A percentile compares a stretch with the other conserved stretches of the same genome.
Conservation (phyloP, 352 stramenopile genomes). For the Pilasporangium apinafurcum region DNA sequence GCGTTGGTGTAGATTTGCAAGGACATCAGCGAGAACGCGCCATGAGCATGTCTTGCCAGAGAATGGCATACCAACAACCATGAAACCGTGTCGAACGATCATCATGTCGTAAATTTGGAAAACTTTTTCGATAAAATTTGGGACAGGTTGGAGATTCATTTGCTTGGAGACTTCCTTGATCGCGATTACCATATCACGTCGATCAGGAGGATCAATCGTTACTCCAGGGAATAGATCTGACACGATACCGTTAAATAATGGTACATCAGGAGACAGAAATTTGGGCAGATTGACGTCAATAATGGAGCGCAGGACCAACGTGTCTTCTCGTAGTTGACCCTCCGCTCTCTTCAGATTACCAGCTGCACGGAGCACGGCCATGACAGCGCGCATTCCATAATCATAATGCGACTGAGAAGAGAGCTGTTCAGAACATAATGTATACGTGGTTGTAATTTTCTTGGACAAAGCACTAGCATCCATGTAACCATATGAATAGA, state of each 20-base stretch:
- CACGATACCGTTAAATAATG: slow-evolving; percentile 93
- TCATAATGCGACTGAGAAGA: slow-evolving; percentile 95
- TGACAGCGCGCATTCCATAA: slow-evolving; percentile 94
- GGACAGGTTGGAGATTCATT: slow-evolving; percentile 82
- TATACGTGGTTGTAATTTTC: slow-evolving; percentile 94
- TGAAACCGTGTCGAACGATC: slow-evolving; percentile 94
- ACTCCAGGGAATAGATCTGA: slow-evolving; percentile 92
- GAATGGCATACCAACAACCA: slow-evolving; percentile 94
- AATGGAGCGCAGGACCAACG: slow-evolving; percentile 88
- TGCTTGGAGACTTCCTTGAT: slow-evolving; percentile 77
- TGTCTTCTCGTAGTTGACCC: slow-evolving; percentile 79
- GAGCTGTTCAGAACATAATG: slow-evolving; percentile 92
- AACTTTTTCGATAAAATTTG: slow-evolving; percentile 91
- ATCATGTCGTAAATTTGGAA: slow-evolving; percentile 97
- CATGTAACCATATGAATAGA: slow-evolving; percentile 93
- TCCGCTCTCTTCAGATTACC: slow-evolving; percentile 88
- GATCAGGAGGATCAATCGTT: slow-evolving; percentile 84
- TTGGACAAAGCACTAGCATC: slow-evolving; percentile 86
- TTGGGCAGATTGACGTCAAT: slow-evolving; percentile 94
- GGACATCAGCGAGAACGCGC: slow-evolving; percentile 86
- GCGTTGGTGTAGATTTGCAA: slow-evolving; percentile 67
- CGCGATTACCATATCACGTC: slow-evolving; percentile 75
- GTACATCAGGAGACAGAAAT: slow-evolving; percentile 90
- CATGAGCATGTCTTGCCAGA: slow-evolving; percentile 91
- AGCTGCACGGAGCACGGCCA: slow-evolving; percentile 90